Evolutionary conservation across 805 yeast genomes (phyloP), one percentile per base, ranked within the genome.

Genomic region (Yarrowia deformans): DNA sequence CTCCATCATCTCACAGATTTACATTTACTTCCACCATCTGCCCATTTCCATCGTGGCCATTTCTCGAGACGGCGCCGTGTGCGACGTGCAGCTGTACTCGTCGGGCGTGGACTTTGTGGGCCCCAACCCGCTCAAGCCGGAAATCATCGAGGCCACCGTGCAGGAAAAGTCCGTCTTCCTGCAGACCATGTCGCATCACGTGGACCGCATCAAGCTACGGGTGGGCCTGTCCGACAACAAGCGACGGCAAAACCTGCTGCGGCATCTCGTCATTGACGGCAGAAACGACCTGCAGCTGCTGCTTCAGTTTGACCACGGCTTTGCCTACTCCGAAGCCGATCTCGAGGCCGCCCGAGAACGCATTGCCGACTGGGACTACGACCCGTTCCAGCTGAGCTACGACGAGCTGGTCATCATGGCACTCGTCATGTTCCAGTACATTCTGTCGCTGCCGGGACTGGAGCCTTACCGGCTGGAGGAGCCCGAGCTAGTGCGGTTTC

Each of bases 401-500:
- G 61, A 54, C 23, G 69, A 66, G 52, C 61, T 66, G n/a, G 52
- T 66, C 12, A n/a, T 52, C 32, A 66, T 50, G 60, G 61, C 69
- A 16, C 50, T 52, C 10, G 52, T 43, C 49, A 66, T 66, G 50
- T 66, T 66, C 37, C 69, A 71, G 50, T 52, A 35, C 43, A 32
- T 48, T 4, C 19, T 52, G 12, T 23, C 52, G 0, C 43, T 32
- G 61, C 74, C 75, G 1, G 74, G 67, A 19, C 49, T 74, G 39
- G 60, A 64, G 12, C 70, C 67, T 72, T 69, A 69, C 32, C 63
- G 67, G 1, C 69, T 77, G 16, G 58, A 76, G 14, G 83, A 82
- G 55, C 85, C 86, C 75, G 81, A 83, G 70, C 79, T 92, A 35
- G 78, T 87, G 52, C 82, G 85, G 23, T 83, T 93, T 72, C 78